Evolutionary conservation across 805 yeast species (phyloP).

Genomic region (Wickerhamomyces queroliae): DNA sequence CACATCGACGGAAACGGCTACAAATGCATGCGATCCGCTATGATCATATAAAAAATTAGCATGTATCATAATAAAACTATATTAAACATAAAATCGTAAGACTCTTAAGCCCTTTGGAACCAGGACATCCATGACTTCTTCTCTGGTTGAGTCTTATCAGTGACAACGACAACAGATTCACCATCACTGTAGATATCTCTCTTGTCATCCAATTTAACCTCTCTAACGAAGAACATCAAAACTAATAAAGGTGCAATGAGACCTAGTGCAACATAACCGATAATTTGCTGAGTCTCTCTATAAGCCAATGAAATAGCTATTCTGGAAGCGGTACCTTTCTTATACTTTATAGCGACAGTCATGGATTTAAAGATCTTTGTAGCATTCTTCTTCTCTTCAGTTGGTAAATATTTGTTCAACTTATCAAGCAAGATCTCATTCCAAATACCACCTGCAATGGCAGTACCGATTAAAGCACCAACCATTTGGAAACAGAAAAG

Average conservation of each 20-base stretch:
- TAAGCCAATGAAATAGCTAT: constrained; percentile 25
- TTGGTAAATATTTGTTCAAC: constrained; percentile 19
- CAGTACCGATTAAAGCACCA: constrained; percentile 24
- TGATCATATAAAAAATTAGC: too few species aligned
- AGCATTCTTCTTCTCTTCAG: constrained; percentile 13
- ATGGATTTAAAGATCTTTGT: constrained; percentile 20
- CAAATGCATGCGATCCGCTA: too few species aligned
- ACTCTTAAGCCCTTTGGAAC: too few species aligned
- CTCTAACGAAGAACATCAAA: constrained; percentile 23
- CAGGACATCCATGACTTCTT: too few species aligned
- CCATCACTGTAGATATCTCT: constrained; percentile 16
- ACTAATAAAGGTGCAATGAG: constrained; percentile 22
- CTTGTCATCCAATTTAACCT: constrained; percentile 20
- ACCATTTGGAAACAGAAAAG: constrained; percentile 21
- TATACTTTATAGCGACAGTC: constrained; percentile 19
- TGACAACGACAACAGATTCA: too few species aligned
- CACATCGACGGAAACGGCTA: too few species aligned
- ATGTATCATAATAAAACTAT: too few species aligned
- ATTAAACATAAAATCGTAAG: too few species aligned
- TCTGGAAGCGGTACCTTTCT: constrained; percentile 22
- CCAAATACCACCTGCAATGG: constrained; percentile 26
- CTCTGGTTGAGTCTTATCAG: too few species aligned
- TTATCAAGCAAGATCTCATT: constrained; percentile 17
- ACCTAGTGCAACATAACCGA: constrained; percentile 26
- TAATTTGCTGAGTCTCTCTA: constrained; percentile 25